These are phyloP conservation scores for Backusella sp. DNA, from an alignment of 192 early-diverging fungal genomes.

Conservation along the genomic window DNA sequence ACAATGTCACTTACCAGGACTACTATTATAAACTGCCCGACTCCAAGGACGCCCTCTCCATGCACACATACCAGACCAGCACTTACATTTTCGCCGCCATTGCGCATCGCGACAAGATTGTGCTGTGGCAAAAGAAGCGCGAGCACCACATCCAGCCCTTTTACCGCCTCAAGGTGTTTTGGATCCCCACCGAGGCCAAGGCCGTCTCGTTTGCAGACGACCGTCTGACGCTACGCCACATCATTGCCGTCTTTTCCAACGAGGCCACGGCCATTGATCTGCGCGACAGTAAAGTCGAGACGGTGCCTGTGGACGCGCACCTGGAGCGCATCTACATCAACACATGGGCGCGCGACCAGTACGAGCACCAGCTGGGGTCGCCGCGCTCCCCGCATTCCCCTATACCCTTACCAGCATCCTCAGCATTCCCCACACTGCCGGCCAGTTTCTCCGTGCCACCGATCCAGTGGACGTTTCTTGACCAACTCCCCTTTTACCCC, in stretches of 20 bases:
- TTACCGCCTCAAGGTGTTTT: constrained; percentile 23
- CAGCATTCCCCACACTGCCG: constrained; percentile 9
- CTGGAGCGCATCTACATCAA: constrained; percentile 18
- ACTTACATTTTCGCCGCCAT: constrained; percentile 26
- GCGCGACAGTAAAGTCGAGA: constrained; percentile 27
- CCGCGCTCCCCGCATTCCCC: constrained; percentile 3
- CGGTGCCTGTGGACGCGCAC: constrained; percentile 19
- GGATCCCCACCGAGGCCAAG: constrained; percentile 29
- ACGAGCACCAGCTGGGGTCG: neutral
- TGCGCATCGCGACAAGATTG: constrained; percentile 23
- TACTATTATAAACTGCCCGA: constrained; percentile 35
- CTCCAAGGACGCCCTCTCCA: constrained; percentile 21
- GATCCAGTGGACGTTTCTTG: constrained; percentile 30
- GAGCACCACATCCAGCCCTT: constrained; percentile 11
- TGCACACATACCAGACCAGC: constrained; percentile 30
- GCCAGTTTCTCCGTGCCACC: constrained; percentile 18
- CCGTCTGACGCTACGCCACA: constrained; percentile 15
- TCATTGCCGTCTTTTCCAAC: constrained; percentile 29
- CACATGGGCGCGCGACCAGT: constrained; percentile 1
- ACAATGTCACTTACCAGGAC: constrained; percentile 2
- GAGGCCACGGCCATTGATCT: constrained; percentile 31
- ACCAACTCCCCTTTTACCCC: constrained; percentile 35
- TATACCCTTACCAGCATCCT: neutral
- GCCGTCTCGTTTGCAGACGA: constrained; percentile 36
- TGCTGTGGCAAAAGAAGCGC: constrained; percentile 27